Conservation (phyloP, 2,329 filamentous ascomycete genomes). For the Fusarium odoratissimum region DNA sequence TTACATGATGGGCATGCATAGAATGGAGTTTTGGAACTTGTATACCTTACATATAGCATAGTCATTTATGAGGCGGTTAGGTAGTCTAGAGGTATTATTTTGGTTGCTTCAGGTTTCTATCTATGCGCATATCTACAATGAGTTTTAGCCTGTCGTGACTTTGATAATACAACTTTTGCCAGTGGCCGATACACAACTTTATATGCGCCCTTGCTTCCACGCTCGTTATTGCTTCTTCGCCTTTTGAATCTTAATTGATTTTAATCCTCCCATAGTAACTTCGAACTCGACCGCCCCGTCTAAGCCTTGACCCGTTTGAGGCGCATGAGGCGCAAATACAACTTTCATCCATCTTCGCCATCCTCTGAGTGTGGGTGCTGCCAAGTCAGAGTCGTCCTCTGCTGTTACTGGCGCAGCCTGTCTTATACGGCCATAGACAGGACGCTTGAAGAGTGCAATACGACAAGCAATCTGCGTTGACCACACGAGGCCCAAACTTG, state of each 20-base stretch:
- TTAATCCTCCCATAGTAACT: slow-evolving; percentile 75
- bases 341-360: slow-evolving; percentile 87
- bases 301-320: slow-evolving; percentile 61
- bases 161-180: background rate
- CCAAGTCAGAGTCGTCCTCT: slow-evolving; percentile 56
- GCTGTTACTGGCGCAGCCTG: slow-evolving; percentile 51
- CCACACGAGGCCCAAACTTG: slow-evolving; percentile 89
- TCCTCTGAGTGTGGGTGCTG: slow-evolving; percentile 60
- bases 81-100: slow-evolving; percentile 22
- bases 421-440: slow-evolving; percentile 60
- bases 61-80: slow-evolving; percentile 18
- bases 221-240: slow-evolving; percentile 1
- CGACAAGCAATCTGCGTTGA: slow-evolving; percentile 87
- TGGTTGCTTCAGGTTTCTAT: slow-evolving; percentile 4
- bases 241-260: slow-evolving; percentile 43
- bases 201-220: background rate
- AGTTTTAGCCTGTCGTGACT: background rate
- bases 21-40: slow-evolving; percentile 35
- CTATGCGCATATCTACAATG: background rate
- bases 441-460: slow-evolving; percentile 81
- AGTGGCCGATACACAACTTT: background rate
- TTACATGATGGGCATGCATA: slow-evolving; percentile 14
- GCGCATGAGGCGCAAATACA: slow-evolving; percentile 85
- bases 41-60: slow-evolving; percentile 35
- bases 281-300: slow-evolving; percentile 75